These are phyloP conservation scores for Vaccinium macrocarpon DNA, from an alignment of 148 eudicot species.

Conservation along the genomic window DNA sequence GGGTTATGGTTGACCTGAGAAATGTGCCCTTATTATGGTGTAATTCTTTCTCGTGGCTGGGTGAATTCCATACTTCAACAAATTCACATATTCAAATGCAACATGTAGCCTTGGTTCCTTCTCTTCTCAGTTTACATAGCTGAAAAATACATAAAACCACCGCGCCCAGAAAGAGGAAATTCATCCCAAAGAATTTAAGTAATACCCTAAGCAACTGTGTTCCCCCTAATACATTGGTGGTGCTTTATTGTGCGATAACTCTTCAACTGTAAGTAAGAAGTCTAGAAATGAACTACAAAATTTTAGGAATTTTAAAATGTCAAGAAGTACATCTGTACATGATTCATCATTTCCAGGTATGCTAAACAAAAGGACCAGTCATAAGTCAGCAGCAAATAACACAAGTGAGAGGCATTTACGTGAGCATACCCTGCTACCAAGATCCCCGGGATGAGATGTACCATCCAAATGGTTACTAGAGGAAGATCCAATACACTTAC, in stretches of 20 bases:
- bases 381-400: background rate
- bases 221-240: background rate
- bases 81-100: background rate
- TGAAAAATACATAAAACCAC: background rate
- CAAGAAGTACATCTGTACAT: background rate
- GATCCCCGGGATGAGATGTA: slow-evolving; percentile 35
- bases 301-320: background rate
- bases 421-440: slow-evolving; percentile 43
- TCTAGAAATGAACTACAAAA: background rate
- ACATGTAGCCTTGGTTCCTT: background rate
- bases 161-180: background rate
- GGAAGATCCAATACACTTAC: slow-evolving; percentile 38
- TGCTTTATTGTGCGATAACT: background rate
- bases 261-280: background rate
- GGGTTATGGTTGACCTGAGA: background rate
- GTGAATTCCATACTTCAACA: background rate
- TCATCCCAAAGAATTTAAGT: background rate
- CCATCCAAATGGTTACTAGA: slow-evolving; percentile 45
- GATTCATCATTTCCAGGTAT: background rate
- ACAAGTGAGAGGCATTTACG: background rate
- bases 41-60: background rate
- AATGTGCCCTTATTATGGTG: background rate
- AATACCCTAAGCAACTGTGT: background rate
- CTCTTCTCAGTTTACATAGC: background rate
- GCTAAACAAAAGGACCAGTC: background rate